Evolutionary conservation across 164 flowering plant genomes (phyloP), one percentile per base, ranked within the genome.

Genomic region (Protea cynaroides): DNA sequence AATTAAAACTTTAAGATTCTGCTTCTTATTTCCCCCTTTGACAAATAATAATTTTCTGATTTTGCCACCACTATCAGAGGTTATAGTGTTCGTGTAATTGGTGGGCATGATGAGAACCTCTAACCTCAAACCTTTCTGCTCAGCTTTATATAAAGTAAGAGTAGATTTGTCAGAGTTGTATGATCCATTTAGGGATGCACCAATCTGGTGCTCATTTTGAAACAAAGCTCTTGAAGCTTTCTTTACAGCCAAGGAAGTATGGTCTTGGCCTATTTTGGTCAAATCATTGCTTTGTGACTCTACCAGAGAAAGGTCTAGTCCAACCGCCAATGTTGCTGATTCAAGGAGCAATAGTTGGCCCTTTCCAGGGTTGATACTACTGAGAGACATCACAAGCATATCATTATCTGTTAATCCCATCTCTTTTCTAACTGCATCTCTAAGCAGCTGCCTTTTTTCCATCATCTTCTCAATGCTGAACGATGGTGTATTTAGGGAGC

Each of bases 351-450:
- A 74, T 17, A 82, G 69, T 70, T 95, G 99, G 52, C 99, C 99
- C 75, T 95, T 95, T 61, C 87, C 92, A 62, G 97, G 79, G 65
- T 89, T 92, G 75, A 94, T 95, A 69, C 99, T 92, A 70, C 99
- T 92, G 17, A 92, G 77, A 63, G 99, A 72, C 73, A 92, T 75
- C 59, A 82, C 86, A 74, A 95, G 91, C 89, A 92, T 78, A 74
- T 95, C 94, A 49, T 77, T 76, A 47, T 85, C 85, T n/a, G 80
- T 78, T 68, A 95, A 70, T 51, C 97, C 97, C 94, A 95, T 85
- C 69, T 92, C 97, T 68, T 78, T 81, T 72, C 99, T 83, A 15
- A 88, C 86, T 18, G 96, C 74, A 71, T 80, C 74, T 69, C 94
- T 79, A 71, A 95, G 60, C 62, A 83, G 61, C 43, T 66, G 70